Conservation (phyloP, 2,329 filamentous ascomycete species). For the Paracamarosporium sp. region DNA sequence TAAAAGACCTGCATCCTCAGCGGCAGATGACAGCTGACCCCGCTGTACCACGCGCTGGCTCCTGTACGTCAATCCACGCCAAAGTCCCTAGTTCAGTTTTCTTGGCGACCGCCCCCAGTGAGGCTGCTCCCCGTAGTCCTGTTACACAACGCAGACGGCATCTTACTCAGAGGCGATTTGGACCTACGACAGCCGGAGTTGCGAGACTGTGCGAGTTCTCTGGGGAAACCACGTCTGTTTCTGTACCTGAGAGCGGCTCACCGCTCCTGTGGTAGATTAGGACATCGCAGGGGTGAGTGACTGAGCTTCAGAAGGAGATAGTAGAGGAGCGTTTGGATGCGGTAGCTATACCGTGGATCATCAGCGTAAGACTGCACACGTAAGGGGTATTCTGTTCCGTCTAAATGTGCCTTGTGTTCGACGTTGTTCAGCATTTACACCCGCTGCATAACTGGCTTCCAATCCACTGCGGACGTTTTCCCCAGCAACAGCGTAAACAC, state of each 20-base stretch:
- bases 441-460: background rate
- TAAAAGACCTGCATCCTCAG: background rate
- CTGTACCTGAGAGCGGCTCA: slow-evolving; percentile 1
- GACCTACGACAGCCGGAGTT: slow-evolving; percentile 2
- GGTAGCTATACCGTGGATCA: background rate
- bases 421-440: background rate
- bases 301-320: background rate
- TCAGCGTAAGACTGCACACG: slow-evolving; percentile 1
- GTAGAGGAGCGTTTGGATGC: background rate
- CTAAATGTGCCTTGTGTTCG: background rate
- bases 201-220: background rate
- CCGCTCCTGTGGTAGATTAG: background rate
- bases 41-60: slow-evolving; percentile 1
- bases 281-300: slow-evolving; percentile 1
- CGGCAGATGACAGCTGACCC: slow-evolving; percentile 4
- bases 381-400: background rate
- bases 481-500: background rate
- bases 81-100: slow-evolving; percentile 4
- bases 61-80: slow-evolving; percentile 1
- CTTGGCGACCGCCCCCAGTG: slow-evolving; percentile 5
- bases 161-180: slow-evolving; percentile 15
- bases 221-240: background rate
- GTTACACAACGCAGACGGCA: slow-evolving; percentile 16
- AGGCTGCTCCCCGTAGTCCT: slow-evolving; percentile 3
- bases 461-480: background rate